These are phyloP conservation scores for Typha latifolia DNA, from an alignment of 176 grass and related monocot species.

Conservation along the genomic window DNA sequence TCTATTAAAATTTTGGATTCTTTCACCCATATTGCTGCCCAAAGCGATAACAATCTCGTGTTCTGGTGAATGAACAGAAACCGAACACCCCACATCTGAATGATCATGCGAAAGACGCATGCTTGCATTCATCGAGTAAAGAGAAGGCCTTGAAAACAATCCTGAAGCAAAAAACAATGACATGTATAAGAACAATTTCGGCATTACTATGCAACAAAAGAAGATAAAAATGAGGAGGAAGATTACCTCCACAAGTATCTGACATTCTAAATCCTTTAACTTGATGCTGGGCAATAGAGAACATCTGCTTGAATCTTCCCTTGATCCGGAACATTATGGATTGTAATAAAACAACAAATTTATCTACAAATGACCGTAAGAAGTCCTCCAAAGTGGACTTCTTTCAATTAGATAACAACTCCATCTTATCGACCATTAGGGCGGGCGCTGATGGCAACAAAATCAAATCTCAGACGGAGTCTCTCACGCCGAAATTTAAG, in stretches of 20 bases:
- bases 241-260: constrained; percentile 5
- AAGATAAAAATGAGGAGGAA: neutral
- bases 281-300: too few relatives aligned
- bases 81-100: constrained; percentile 17
- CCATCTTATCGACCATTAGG: too few relatives aligned
- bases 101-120: neutral
- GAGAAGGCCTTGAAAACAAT: constrained; percentile 13
- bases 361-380: too few relatives aligned
- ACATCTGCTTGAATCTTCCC: too few relatives aligned
- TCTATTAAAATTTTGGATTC: constrained; percentile 49
- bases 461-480: too few relatives aligned
- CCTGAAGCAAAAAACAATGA: constrained; percentile 18
- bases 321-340: too few relatives aligned
- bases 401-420: too few relatives aligned
- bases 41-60: constrained; percentile 84
- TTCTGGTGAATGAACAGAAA: constrained; percentile 16
- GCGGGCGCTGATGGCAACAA: too few relatives aligned
- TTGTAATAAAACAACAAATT: too few relatives aligned
- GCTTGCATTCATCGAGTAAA: neutral
- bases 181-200: neutral
- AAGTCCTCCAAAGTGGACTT: too few relatives aligned
- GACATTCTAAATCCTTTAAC: constrained; percentile 11
- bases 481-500: too few relatives aligned
- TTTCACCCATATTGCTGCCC: constrained; percentile 74
- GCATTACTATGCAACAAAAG: neutral